Percentiles rank a stretch among this genome's conserved stretches.
phyloP scores from a whole-genome alignment of 2,329 filamentous ascomycete genomes.

The Cadophora malorum region DNA sequence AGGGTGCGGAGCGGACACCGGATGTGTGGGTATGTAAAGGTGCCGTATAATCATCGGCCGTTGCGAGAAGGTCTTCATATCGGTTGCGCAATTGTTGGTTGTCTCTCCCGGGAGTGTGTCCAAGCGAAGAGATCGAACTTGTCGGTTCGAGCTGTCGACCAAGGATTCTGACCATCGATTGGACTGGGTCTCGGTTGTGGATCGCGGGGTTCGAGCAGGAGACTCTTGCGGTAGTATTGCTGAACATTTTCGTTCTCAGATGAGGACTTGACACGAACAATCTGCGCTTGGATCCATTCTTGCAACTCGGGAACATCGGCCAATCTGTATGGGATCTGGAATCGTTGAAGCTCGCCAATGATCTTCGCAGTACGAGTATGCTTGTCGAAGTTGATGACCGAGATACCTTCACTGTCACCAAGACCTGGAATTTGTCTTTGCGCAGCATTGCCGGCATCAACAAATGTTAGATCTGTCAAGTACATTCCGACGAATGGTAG shows the following conservation, averaged over 20 bases:
- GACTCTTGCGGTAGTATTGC: slow-evolving; percentile 70
- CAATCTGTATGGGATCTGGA: slow-evolving; percentile 91
- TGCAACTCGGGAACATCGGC: slow-evolving; percentile 86
- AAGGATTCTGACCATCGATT: slow-evolving; percentile 38
- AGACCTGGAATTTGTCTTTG: slow-evolving; percentile 74
- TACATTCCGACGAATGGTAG: slow-evolving; percentile 97
- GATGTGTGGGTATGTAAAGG: slow-evolving; percentile 20
- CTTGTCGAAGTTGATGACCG: slow-evolving; percentile 98
- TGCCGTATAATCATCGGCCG: slow-evolving; percentile 17
- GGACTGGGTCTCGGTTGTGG: slow-evolving; percentile 39
- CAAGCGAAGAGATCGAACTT: slow-evolving; percentile 60
- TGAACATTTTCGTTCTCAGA: slow-evolving; percentile 67
- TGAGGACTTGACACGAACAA: slow-evolving; percentile 66
- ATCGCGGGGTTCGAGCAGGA: slow-evolving; percentile 68
- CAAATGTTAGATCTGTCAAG: slow-evolving; percentile 93
- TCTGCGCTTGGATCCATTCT: slow-evolving; percentile 87
- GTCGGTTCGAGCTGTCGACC: slow-evolving; percentile 48
- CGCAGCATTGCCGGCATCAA: slow-evolving; percentile 90
- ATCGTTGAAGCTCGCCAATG: slow-evolving; percentile 92
- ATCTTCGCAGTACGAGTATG: slow-evolving; percentile 94
- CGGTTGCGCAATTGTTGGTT: slow-evolving; percentile 25
- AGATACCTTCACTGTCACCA: slow-evolving; percentile 67
- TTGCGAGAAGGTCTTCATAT: slow-evolving; percentile 23
- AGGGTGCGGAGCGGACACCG: background rate
- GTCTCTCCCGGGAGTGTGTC: slow-evolving; percentile 50